Percentiles rank a stretch among this genome's conserved stretches.
phyloP scores from a whole-genome alignment of 1,284 basidiomycete species.

The Trametes versicolor region DNA sequence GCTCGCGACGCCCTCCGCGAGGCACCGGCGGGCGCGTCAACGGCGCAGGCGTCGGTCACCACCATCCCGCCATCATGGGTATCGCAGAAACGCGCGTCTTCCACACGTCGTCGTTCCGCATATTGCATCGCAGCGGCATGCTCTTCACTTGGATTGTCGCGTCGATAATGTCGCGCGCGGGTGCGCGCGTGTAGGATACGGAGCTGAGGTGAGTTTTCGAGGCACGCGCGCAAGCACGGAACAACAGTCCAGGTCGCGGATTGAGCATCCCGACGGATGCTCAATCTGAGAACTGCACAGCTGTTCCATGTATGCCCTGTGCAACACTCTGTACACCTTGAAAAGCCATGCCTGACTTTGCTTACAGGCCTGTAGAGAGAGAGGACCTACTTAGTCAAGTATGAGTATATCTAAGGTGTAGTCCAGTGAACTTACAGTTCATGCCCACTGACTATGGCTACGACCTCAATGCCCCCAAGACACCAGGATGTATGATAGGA shows the following conservation, averaged over 20 bases:
- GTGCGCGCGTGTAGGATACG: not conserved
- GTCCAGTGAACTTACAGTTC: not conserved
- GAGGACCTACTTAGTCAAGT: not conserved
- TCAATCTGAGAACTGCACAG: constrained; percentile 20
- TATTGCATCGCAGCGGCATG: not conserved
- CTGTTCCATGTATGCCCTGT: constrained; percentile 20
- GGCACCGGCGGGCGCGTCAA: constrained; percentile 13
- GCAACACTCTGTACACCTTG: not conserved
- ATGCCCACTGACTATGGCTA: not conserved
- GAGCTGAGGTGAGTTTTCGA: not conserved
- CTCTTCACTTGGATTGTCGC: not conserved
- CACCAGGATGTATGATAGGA: not conserved
- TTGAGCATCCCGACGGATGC: constrained; percentile 20
- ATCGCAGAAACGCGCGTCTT: not conserved
- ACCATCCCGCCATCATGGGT: not conserved
- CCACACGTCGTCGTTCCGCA: not conserved
- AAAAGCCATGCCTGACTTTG: not conserved
- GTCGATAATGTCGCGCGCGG: not conserved
- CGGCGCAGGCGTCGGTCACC: constrained; percentile 1
- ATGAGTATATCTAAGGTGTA: not conserved
- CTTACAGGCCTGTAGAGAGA: not conserved
- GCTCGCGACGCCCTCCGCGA: constrained; percentile 8
- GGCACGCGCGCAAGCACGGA: constrained; percentile 10
- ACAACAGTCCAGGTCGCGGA: constrained; percentile 21
- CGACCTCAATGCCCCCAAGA: not conserved